phyloP scores from a whole-genome alignment of 1,284 basidiomycete genomes.

The Cystobasidium slooffiae region DNA sequence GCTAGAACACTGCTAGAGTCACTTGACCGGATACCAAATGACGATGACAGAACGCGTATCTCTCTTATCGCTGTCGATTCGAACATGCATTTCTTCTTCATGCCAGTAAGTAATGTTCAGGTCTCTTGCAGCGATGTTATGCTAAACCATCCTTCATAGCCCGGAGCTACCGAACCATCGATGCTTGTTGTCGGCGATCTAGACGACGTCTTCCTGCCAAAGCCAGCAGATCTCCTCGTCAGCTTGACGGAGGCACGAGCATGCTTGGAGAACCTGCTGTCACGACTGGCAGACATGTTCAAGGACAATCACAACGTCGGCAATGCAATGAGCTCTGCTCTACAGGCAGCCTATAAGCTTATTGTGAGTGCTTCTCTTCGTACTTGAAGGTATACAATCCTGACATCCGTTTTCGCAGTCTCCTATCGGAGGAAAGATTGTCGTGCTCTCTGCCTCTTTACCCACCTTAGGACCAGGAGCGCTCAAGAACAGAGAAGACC shows the following conservation, averaged over 20 bases:
- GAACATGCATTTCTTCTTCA: constrained; percentile 95
- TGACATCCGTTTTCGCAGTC: constrained; percentile 60
- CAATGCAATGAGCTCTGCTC: constrained; percentile 91
- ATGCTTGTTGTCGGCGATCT: constrained; percentile 98
- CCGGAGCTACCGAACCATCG: constrained; percentile 79
- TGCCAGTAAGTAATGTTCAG: constrained; percentile 53
- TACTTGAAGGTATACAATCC: neutral
- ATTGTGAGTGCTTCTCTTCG: constrained; percentile 64
- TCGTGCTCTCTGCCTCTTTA: constrained; percentile 83
- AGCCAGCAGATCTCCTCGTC: constrained; percentile 91
- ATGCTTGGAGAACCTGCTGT: constrained; percentile 80
- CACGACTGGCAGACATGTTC: constrained; percentile 92
- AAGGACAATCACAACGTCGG: constrained; percentile 87
- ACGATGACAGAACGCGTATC: constrained; percentile 88
- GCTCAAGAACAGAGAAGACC: constrained; percentile 94
- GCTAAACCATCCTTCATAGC: constrained; percentile 58
- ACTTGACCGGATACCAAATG: constrained; percentile 92
- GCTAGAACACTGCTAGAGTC: constrained; percentile 94
- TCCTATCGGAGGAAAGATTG: constrained; percentile 92
- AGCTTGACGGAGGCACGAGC: constrained; percentile 85
- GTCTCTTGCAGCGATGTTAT: neutral
- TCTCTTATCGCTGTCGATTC: constrained; percentile 91
- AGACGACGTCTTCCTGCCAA: constrained; percentile 95
- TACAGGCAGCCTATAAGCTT: constrained; percentile 95
- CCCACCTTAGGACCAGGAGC: constrained; percentile 88